A percentile compares a stretch with the other conserved stretches of the same genome.
These are phyloP conservation scores for Cadophora gregata DNA, from an alignment of 2,329 filamentous ascomycete species.

Conservation along the genomic window DNA sequence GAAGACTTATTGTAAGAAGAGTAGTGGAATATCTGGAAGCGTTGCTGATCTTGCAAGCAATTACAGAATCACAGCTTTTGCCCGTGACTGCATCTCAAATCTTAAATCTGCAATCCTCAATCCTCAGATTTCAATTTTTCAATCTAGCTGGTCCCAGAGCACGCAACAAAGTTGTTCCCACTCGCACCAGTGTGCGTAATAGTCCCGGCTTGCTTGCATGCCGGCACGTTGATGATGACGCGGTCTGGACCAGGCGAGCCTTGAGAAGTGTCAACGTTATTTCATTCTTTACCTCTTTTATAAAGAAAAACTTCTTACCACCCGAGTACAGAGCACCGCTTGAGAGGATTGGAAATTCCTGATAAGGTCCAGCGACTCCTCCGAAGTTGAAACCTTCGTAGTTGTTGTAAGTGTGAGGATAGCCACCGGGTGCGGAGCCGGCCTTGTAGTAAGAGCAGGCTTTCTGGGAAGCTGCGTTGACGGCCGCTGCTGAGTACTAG, in stretches of 20 bases:
- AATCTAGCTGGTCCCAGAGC: slow-evolving; percentile 44
- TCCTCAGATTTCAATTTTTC: no score
- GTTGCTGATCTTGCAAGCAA: no score
- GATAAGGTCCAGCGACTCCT: slow-evolving; percentile 61
- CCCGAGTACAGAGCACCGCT: slow-evolving; percentile 58
- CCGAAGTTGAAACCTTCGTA: slow-evolving; percentile 66
- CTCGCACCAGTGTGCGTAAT: slow-evolving; percentile 75
- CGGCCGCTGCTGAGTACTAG: slow-evolving; percentile 54
- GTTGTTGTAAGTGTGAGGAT: slow-evolving; percentile 67
- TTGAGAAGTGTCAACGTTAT: slow-evolving; percentile 33
- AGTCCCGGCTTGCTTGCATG: slow-evolving; percentile 60
- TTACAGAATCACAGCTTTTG: no score
- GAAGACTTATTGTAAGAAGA: no score
- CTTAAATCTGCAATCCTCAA: not conserved
- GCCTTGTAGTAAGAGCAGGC: slow-evolving; percentile 54
- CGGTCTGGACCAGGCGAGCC: slow-evolving; percentile 71
- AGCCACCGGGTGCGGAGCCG: slow-evolving; percentile 46
- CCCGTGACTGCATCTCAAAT: not conserved
- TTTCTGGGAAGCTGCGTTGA: slow-evolving; percentile 55
- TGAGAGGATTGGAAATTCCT: slow-evolving; percentile 66
- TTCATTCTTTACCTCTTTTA: not conserved
- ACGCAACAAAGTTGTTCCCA: slow-evolving; percentile 72
- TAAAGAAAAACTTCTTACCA: slow-evolving; percentile 47
- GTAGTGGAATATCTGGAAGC: no score
- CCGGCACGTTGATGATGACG: slow-evolving; percentile 64